Evolutionary conservation across 2,329 filamentous ascomycete species (phyloP), one percentile per base, ranked within the genome.

Genomic region (Aspergillus caelatus): DNA sequence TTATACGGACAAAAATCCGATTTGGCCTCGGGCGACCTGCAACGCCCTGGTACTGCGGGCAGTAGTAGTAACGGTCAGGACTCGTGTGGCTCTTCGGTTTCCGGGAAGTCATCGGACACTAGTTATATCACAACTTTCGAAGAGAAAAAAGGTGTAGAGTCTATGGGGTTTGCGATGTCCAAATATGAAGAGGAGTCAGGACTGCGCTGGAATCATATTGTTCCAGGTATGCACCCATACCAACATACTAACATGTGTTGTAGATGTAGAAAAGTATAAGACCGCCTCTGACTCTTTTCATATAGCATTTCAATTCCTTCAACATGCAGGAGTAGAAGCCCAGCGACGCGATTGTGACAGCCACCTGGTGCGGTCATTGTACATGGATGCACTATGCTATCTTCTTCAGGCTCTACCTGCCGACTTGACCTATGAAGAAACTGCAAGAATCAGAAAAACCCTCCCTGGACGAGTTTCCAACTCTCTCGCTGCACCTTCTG

Each of bases 341-440:
- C 75, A 78, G 62, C 73, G 73, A 58, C 60, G 69, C 12, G 68
- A 71, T 2, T 66, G 74, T 10, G 77, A 78, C 61, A 68, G 64
- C 23, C 70, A 67, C n/a, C 69, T 78, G 10, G 68, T 73, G 50
- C 72, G 77, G 10, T 75, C 73, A 2, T 70, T 78, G 16, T 77
- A 75, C 46, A 71, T 80, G 39, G 74, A 73, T 63, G 76, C 76
- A 1, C 45, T 80, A n/a, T 68, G 76, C 10, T 79, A 79, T 58
- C 70, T 79, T 7, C 71, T 79, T 16, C 73, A 77, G 50, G 77
- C 74, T 3, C 66, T 78, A 1, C 76, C 77, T 1, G 62, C 68
- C 5, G 72, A 77, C 41, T 45, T 77, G 8, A 75, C 67, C 3
- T 36, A 63, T 0, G 73, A 77, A n/a, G 76, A 78, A 60, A 67